phyloP scores from a whole-genome alignment of 495 filamentous ascomycete species.

The Wilcoxina mikolae region DNA sequence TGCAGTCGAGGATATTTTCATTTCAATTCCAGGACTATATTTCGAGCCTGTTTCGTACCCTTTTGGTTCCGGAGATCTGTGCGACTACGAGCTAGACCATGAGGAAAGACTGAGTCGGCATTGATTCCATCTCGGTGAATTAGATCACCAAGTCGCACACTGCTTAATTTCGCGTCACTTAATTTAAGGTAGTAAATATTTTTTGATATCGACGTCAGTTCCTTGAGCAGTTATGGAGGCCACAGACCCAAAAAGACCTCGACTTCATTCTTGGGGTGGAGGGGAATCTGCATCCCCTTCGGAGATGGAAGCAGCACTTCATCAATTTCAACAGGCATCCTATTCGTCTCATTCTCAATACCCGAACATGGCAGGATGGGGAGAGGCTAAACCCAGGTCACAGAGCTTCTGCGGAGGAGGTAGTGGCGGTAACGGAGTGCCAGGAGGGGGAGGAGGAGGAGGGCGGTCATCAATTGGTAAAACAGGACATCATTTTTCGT shows the following conservation, averaged over 20 bases:
- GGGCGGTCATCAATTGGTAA: slow-evolving; percentile 1
- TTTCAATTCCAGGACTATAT: no score
- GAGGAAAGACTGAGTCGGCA: no score
- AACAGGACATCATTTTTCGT: background rate
- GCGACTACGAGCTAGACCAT: no score
- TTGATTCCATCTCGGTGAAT: background rate
- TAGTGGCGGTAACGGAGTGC: background rate
- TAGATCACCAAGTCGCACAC: no score
- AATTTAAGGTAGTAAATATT: no score
- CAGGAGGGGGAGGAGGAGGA: background rate
- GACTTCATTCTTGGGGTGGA: slow-evolving; percentile 1
- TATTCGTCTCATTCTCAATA: slow-evolving; percentile 5
- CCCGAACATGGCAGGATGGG: slow-evolving; percentile 3
- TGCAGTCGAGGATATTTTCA: no score
- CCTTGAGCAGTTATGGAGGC: background rate
- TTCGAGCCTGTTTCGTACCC: no score
- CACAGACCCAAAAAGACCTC: slow-evolving; percentile 5
- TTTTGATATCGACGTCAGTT: background rate
- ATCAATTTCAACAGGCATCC: background rate
- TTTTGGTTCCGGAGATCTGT: no score
- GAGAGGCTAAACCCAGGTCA: background rate
- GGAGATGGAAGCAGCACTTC: background rate
- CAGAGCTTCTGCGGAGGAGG: slow-evolving; percentile 2
- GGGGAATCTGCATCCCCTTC: background rate
- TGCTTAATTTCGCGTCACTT: no score